Evolutionary conservation across 2,329 filamentous ascomycete genomes (phyloP).

Genomic region (Colletotrichum phormii): DNA sequence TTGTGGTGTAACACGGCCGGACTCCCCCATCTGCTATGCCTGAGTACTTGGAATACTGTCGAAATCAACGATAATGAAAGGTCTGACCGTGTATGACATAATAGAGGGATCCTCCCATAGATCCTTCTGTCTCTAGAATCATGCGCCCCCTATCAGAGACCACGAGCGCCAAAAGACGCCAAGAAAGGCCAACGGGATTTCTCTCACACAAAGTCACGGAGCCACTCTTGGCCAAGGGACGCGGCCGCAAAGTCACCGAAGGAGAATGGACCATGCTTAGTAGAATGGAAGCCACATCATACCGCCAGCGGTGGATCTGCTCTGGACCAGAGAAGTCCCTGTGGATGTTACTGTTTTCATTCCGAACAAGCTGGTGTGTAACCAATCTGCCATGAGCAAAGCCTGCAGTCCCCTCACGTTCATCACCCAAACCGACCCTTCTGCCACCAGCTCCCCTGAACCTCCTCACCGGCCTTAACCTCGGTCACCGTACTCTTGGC

Average conservation of each 20-base stretch:
- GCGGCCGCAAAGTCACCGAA: neutral
- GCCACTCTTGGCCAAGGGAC: too few species aligned
- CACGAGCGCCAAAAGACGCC: too few species aligned
- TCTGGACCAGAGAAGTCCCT: neutral
- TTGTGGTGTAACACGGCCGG: neutral
- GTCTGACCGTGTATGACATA: too few species aligned
- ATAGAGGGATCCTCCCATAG: too few species aligned
- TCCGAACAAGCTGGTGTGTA: neutral
- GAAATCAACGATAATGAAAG: too few species aligned
- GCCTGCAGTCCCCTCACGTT: neutral
- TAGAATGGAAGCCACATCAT: neutral
- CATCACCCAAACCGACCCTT: neutral
- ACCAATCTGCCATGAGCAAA: neutral
- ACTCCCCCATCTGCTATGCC: neutral
- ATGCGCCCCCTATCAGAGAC: too few species aligned
- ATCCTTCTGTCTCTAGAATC: too few species aligned
- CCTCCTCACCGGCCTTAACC: constrained; percentile 13
- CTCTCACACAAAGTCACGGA: too few species aligned
- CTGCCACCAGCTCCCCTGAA: constrained; percentile 16
- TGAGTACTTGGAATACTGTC: neutral
- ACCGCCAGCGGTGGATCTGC: neutral
- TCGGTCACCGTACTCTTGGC: constrained; percentile 20
- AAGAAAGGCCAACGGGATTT: too few species aligned
- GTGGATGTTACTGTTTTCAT: neutral
- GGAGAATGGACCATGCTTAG: neutral